A percentile compares a stretch with the other conserved stretches of the same genome.
Evolutionary conservation across 1,284 basidiomycete species (phyloP).

Genomic region (Fistulinella staudtii): DNA sequence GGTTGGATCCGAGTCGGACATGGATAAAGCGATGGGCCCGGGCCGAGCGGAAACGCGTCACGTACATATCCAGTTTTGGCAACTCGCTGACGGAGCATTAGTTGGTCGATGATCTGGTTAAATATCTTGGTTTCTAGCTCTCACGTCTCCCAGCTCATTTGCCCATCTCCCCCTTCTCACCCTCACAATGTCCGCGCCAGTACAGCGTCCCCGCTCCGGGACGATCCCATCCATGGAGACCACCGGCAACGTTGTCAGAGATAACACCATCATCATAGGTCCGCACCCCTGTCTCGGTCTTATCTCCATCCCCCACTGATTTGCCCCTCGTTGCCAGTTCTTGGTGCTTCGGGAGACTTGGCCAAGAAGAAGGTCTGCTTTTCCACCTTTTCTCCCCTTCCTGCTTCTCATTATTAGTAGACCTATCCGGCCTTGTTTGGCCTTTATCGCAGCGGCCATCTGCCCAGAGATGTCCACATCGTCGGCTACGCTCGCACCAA

Average conservation of each 20-base stretch:
- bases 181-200: conserved; percentile 37
- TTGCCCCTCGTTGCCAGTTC: conserved; percentile 50
- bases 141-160: no score
- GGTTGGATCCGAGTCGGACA: conserved; percentile 43
- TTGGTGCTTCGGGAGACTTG: conserved; percentile 96
- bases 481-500: conserved; percentile 95
- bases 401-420: conserved; percentile 41
- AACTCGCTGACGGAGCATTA: conserved; percentile 16
- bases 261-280: conserved; percentile 89
- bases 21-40: conserved; percentile 4
- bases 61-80: conserved; percentile 4
- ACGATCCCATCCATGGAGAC: conserved; percentile 87
- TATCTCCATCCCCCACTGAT: conserved; percentile 15
- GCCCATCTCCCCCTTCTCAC: conserved; percentile 22
- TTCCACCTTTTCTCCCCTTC: conserved; percentile 5
- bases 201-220: conserved; percentile 59
- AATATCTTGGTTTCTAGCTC: no score
- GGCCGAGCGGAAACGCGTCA: conserved; percentile 11
- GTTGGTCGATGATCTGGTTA: conserved; percentile 8
- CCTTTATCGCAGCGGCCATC: conserved; percentile 75
- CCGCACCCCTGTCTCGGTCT: conserved; percentile 29
- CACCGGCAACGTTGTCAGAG: conserved; percentile 66
- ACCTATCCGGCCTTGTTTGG: conserved; percentile 93
- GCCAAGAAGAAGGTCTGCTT: conserved; percentile 93
- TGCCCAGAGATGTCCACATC: conserved; percentile 82